These are phyloP conservation scores for Chalciporus sphaerocephalus DNA, from an alignment of 768 basidiomycete species.

Conservation along the genomic window DNA sequence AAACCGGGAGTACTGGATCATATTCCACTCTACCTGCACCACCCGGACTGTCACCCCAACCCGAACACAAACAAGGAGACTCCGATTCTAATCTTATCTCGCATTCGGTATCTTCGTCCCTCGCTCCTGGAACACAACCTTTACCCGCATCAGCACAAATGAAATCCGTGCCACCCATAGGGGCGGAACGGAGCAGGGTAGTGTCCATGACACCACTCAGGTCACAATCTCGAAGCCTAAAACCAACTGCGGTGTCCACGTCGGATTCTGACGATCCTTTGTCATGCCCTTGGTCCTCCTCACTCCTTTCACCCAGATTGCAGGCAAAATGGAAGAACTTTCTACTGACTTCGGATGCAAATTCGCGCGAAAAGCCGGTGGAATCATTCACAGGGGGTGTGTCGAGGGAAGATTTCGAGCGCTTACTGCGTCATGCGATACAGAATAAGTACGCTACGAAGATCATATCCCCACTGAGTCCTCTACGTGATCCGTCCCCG, in stretches of 20 bases:
- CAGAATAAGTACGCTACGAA: slow-evolving; percentile 26
- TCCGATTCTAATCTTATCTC: slow-evolving; percentile 5
- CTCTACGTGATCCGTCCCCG: slow-evolving; percentile 22
- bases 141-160: slow-evolving; percentile 17
- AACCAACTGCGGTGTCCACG: not conserved
- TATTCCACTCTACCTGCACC: slow-evolving; percentile 10
- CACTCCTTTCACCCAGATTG: slow-evolving; percentile 4
- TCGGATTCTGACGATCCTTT: not conserved
- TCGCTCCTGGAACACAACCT: slow-evolving; percentile 28
- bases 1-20: not conserved
- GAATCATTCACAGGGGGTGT: not conserved
- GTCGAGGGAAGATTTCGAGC: slow-evolving; percentile 20
- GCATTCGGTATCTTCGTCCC: slow-evolving; percentile 17
- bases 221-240: slow-evolving; percentile 4
- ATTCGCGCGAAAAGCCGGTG: not conserved
- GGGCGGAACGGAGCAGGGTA: slow-evolving; percentile 28
- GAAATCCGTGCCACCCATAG: slow-evolving; percentile 26
- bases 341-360: not conserved
- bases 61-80: slow-evolving; percentile 7
- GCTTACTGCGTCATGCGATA: slow-evolving; percentile 23
- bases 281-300: slow-evolving; percentile 7
- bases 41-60: slow-evolving; percentile 18
- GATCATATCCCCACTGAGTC: slow-evolving; percentile 30
- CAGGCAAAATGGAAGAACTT: slow-evolving; percentile 6
- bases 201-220: slow-evolving; percentile 16